Base-by-base conservation (phyloP, 768 basidiomycete species). In the Panellus pusillus region DNA sequence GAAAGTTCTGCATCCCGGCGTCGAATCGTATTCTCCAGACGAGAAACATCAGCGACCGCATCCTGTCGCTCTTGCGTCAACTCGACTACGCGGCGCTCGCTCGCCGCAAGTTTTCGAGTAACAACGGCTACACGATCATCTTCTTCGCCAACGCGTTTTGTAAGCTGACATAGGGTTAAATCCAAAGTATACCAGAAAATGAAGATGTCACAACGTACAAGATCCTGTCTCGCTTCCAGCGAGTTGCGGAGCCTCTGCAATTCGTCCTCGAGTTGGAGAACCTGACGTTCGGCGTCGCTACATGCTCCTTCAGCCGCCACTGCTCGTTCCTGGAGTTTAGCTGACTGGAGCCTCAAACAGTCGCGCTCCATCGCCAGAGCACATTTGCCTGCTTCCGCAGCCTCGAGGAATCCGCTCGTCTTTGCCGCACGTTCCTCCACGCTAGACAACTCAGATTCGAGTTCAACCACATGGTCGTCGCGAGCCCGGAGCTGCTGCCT, bases 371-470 rank as follows among this genome's bases (percentile, higher is more conserved):
- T 64, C 57, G 77, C 71, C 42, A 77, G 57, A 37, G 65, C 69
- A 11, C 64, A 58, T 55, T 67, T 70, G 50, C 73, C 72, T 51
- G 65, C 70, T 62, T 69, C 68, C 31, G 82, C 63, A 24, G 64
- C 65, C 28, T 72, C 64, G 17, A 79, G 71, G 55, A 69, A 72
- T 60, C 81, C 82, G 24, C 73, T 70, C n/a, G 73, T 66, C 52
- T 71, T 71, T 66, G 87, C 85, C 9, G 86, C 83, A 47, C 81
- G 72, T 32, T 74, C 70, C 84, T 85, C 86, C 66, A 87, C 85
- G 6, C 79, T 79, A 60, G 86, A 82, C 24, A 90, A 65, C 67
- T 91, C 85, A 0, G 67, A 65, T 66, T 84, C 83, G 55, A 89
- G 66, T 12, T 78, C 69, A 13, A 56, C 66, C 41, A 73, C 69